These are phyloP conservation scores for Oropetium thomaeum DNA, from an alignment of 176 grass and related monocot genomes.

Conservation along the genomic window DNA sequence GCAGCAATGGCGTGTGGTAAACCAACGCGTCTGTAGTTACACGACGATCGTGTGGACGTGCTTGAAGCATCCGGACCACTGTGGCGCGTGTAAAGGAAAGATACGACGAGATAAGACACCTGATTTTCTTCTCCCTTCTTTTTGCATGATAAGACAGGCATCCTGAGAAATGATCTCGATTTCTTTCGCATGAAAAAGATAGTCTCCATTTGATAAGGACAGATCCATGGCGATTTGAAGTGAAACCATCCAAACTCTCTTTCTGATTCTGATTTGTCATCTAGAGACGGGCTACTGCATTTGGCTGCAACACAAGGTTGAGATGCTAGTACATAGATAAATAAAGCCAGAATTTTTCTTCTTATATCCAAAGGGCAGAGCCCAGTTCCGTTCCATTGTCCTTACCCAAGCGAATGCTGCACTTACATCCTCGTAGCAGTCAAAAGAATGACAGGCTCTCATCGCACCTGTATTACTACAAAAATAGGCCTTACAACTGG, in stretches of 20 bases:
- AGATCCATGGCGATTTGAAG: neutral
- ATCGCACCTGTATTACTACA: conserved; percentile 22
- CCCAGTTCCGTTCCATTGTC: neutral
- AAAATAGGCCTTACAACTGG: conserved; percentile 38
- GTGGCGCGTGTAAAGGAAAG: neutral
- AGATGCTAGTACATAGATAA: too few relatives aligned
- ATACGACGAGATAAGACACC: neutral
- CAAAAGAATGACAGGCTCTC: conserved; percentile 35
- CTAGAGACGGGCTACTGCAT: too few relatives aligned
- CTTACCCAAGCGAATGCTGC: neutral
- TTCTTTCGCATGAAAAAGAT: neutral
- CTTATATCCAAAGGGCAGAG: neutral
- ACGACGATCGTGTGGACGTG: too few relatives aligned
- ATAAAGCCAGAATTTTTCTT: neutral
- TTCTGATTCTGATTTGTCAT: neutral
- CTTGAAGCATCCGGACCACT: neutral
- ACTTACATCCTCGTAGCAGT: conserved; percentile 3
- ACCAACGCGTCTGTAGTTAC: neutral
- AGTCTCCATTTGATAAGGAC: neutral
- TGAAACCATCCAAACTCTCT: neutral
- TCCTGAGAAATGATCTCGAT: neutral
- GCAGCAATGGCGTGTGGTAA: neutral
- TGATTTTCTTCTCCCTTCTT: neutral
- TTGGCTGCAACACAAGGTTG: too few relatives aligned
- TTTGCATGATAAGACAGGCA: neutral